Evolutionary conservation across 179 eudicot species (phyloP), one percentile per base, ranked within the genome.

Genomic region (Heliamphora pulchella): DNA sequence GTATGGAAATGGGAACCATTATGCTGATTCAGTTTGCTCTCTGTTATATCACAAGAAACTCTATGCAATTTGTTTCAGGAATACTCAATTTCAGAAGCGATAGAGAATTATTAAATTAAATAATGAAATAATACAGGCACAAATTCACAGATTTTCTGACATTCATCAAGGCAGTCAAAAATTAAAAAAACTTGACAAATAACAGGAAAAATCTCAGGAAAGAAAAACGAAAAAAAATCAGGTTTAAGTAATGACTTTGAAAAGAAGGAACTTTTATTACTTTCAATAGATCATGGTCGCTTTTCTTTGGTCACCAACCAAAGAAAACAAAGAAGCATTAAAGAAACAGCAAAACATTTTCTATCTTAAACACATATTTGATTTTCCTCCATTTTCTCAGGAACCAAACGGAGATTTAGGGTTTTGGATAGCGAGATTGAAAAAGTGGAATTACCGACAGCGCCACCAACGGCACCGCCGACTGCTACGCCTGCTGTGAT

Each of bases 401-500:
- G 3, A 66, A 78, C 20, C 72, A 64, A 64, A 65, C 48, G 20
- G 50, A 7, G 4, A 11, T 7, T 20, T 68, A 75, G 84, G 83
- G 81, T 84, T 80, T 78, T 57, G 61, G 22, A 62, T 22, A 43
- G 62, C n/a, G 17, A 65, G n/a, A 46, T 4, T 1, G 41, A 54
- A 10, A 59, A 47, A 46, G 74, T 9, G 1, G 43, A 64, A 31
- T 69, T 83, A 91, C 97, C 97, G 66, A 91, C 91, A 59, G 97
- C 97, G 71, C 93, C 96, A 20, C 97, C 97, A 20, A 93, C 81
- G 46, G 93, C 96, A 39, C 94, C 96, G 13, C 97, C 97, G 64
- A 91, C 85, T 3, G 91, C 94, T 43, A 90, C 92, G 11, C 98
- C 98, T 66, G 92, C 90, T 72, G 90, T 87, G 2, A 93, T 89